These are phyloP conservation scores for Aspergillus carbonarius DNA, from an alignment of 2,329 filamentous ascomycete species.

Conservation along the genomic window DNA sequence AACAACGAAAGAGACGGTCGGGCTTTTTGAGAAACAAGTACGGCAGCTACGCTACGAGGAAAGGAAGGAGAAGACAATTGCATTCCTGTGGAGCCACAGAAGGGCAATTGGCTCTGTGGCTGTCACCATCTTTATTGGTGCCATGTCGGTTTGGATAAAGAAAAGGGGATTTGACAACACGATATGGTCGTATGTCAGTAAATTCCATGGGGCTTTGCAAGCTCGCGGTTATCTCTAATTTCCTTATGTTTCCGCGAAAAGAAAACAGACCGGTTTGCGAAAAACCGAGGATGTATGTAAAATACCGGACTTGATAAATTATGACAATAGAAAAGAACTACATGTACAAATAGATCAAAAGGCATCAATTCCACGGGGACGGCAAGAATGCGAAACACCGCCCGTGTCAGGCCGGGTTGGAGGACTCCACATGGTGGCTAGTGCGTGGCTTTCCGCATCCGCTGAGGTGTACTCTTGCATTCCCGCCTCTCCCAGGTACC, in stretches of 20 bases:
- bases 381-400: not conserved
- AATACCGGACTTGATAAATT: not conserved
- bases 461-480: slow-evolving; percentile 38
- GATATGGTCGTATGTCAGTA: slow-evolving; percentile 34
- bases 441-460: slow-evolving; percentile 28
- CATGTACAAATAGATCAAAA: not conserved
- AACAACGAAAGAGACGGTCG: slow-evolving; percentile 64
- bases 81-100: slow-evolving; percentile 63
- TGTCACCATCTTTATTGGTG: slow-evolving; percentile 65
- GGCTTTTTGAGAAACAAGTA: slow-evolving; percentile 69
- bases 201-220: slow-evolving; percentile 27
- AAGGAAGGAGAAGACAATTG: slow-evolving; percentile 51
- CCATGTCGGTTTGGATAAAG: slow-evolving; percentile 67
- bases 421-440: slow-evolving; percentile 27
- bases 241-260: not conserved
- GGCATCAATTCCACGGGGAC: not conserved
- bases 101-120: slow-evolving; percentile 62
- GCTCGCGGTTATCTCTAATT: slow-evolving; percentile 13
- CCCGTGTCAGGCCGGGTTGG: not conserved
- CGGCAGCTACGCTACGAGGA: slow-evolving; percentile 69
- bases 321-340: not conserved
- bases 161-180: slow-evolving; percentile 41
- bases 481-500: slow-evolving; percentile 17
- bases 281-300: not conserved
- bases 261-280: not conserved